A percentile compares a stretch with the other conserved stretches of the same genome.
Conservation (phyloP, 108 stramenopile genomes). For the Discostella stelligeroides region DNA sequence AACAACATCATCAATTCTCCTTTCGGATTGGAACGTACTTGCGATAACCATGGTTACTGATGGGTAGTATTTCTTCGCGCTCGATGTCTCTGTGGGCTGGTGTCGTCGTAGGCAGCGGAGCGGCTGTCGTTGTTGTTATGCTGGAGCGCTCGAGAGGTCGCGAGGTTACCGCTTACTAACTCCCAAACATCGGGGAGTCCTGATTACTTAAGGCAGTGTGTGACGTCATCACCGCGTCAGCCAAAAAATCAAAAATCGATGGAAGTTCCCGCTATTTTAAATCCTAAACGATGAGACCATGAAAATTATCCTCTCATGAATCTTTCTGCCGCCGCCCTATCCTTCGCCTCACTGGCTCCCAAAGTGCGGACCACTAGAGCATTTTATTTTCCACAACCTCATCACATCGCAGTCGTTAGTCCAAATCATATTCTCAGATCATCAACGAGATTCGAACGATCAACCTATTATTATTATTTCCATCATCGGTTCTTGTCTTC, state of each 20-base stretch:
- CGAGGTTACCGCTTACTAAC: constrained; percentile 3
- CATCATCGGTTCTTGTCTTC: neutral
- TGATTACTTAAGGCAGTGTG: no score
- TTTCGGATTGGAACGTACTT: constrained; percentile 31
- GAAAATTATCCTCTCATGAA: neutral
- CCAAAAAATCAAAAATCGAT: no score
- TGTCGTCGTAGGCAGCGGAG: neutral
- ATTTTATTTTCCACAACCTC: neutral
- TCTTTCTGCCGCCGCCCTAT: constrained; percentile 15
- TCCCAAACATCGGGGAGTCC: neutral
- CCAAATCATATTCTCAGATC: neutral
- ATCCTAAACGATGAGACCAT: no score
- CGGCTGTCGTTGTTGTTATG: neutral
- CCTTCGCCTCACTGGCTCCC: constrained; percentile 12
- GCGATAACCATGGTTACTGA: constrained; percentile 50
- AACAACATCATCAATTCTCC: neutral
- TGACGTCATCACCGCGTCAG: no score
- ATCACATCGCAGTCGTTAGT: neutral
- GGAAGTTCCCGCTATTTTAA: no score
- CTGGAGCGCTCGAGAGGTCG: no score
- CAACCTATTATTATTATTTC: neutral
- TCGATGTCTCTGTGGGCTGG: neutral
- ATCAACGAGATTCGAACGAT: neutral
- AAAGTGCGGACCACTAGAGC: constrained; percentile 5
- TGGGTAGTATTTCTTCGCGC: neutral